These are phyloP conservation scores for Cenococcum geophilum DNA, from an alignment of 495 filamentous ascomycete species.

Conservation along the genomic window DNA sequence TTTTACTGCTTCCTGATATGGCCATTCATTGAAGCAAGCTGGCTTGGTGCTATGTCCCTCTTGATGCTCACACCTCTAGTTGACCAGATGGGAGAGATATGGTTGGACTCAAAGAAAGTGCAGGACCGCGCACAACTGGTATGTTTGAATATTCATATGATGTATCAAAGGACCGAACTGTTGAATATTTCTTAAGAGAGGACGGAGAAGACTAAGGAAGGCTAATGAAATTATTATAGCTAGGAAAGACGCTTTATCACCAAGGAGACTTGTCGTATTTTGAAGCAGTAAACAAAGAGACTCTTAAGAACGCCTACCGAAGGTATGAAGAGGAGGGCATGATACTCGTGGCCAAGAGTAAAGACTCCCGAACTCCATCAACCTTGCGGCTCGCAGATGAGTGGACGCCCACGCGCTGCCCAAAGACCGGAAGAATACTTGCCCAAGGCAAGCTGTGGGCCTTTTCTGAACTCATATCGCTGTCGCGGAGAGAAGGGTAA, in stretches of 20 bases:
- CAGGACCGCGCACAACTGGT: conserved; percentile 81
- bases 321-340: conserved; percentile 90
- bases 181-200: too few species aligned
- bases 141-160: conserved; percentile 30
- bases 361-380: conserved; percentile 49
- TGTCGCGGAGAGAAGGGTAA: conserved; percentile 74
- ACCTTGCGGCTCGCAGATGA: conserved; percentile 63
- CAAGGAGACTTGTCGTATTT: conserved; percentile 96
- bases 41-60: conserved; percentile 82
- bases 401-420: conserved; percentile 69
- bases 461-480: conserved; percentile 80
- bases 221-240: conserved; percentile 40
- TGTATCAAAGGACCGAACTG: background rate
- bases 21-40: conserved; percentile 91
- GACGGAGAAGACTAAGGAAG: background rate
- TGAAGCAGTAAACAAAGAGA: conserved; percentile 96
- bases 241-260: conserved; percentile 95
- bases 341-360: conserved; percentile 61
- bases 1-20: conserved; percentile 98
- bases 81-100: conserved; percentile 54
- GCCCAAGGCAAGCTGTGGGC: conserved; percentile 76
- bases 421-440: conserved; percentile 53
- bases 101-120: conserved; percentile 70
- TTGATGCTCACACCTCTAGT: conserved; percentile 75
- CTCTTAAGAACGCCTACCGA: conserved; percentile 83